Evolutionary conservation across 805 yeast genomes (phyloP).

Genomic region (Phaffomyces opuntiae): DNA sequence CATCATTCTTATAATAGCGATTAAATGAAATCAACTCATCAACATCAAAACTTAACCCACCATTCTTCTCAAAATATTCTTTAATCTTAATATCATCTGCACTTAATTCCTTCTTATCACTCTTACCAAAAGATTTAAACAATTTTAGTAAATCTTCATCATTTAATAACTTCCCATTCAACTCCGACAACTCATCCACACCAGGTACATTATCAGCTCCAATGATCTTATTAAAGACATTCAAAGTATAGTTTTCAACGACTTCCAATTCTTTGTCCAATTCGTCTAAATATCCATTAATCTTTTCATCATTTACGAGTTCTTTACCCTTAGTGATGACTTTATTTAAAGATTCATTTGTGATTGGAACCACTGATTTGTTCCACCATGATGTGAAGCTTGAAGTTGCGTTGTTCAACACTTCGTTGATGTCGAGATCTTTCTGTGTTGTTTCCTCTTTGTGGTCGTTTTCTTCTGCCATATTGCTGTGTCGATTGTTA

Average conservation of each 20-base stretch:
- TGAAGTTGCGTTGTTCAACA: too few species aligned
- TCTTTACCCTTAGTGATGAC: conserved; percentile 30
- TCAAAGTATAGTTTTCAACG: conserved; percentile 63
- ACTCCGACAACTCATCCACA: conserved; percentile 20
- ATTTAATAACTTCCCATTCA: neutral
- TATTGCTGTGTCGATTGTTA: too few species aligned
- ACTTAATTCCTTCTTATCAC: conserved; percentile 34
- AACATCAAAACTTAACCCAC: neutral
- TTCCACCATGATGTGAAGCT: neutral
- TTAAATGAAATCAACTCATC: neutral
- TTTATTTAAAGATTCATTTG: conserved; percentile 21
- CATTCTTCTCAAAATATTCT: neutral
- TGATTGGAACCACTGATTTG: neutral
- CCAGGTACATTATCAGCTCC: conserved; percentile 18
- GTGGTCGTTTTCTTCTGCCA: too few species aligned
- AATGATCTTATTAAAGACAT: conserved; percentile 43
- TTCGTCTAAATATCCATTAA: conserved; percentile 61
- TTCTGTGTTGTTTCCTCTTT: too few species aligned
- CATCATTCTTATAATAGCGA: neutral
- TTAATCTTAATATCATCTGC: neutral
- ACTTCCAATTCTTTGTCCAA: conserved; percentile 69
- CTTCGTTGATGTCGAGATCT: too few species aligned
- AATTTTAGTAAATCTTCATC: neutral
- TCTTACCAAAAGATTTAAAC: conserved; percentile 4
- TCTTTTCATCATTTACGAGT: conserved; percentile 27